A percentile compares a stretch with the other conserved stretches of the same genome.
Conservation (phyloP, 257 asterid species). For the Penstemon barbatus region DNA sequence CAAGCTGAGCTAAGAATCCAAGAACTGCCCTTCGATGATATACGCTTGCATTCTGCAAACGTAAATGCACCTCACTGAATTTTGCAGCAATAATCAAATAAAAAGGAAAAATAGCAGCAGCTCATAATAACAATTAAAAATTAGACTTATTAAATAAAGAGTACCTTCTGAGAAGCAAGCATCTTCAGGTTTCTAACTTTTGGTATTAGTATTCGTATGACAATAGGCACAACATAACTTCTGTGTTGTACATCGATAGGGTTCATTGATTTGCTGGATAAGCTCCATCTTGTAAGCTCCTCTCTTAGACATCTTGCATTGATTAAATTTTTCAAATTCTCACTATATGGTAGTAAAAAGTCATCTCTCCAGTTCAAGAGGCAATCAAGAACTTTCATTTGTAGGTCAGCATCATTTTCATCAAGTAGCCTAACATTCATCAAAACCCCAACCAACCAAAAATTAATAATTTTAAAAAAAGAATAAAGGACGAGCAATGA, state of each 20-base stretch:
- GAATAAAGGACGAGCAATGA: background rate
- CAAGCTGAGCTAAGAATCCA: conserved; percentile 82
- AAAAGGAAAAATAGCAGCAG: conserved; percentile 17
- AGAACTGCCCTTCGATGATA: conserved; percentile 81
- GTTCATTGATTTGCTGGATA: conserved; percentile 58
- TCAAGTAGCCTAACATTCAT: conserved; percentile 68
- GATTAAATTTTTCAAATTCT: conserved; percentile 71
- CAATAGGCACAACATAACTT: conserved; percentile 65
- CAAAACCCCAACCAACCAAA: conserved; percentile 17
- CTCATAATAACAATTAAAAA: conserved; percentile 8
- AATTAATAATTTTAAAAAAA: background rate
- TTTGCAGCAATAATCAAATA: conserved; percentile 21
- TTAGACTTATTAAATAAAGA: conserved; percentile 6
- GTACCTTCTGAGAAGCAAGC: conserved; percentile 82
- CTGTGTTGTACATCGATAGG: conserved; percentile 67
- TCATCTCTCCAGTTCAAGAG: conserved; percentile 88
- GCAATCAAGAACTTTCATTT: conserved; percentile 84
- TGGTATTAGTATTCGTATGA: conserved; percentile 67
- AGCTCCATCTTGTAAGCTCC: conserved; percentile 87
- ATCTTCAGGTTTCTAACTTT: conserved; percentile 79
- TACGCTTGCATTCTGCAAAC: conserved; percentile 65
- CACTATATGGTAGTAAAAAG: conserved; percentile 66
- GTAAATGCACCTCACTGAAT: conserved; percentile 14
- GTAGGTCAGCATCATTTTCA: conserved; percentile 83
- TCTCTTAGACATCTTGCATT: conserved; percentile 63